Conservation (phyloP, 148 eudicot species). For the Hydrangea macrophylla region DNA sequence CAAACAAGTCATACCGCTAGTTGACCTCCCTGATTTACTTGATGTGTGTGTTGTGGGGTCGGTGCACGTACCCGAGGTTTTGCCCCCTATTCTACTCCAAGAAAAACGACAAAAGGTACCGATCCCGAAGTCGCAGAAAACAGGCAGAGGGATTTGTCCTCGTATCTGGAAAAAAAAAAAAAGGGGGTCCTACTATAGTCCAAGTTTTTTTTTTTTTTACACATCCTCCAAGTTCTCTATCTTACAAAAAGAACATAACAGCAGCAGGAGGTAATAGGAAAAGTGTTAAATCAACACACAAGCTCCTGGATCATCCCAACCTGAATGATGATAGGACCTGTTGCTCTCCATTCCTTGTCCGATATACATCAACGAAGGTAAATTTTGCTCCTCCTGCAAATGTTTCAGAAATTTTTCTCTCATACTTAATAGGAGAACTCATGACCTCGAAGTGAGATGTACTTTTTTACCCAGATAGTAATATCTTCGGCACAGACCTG, state of each 20-base stretch:
- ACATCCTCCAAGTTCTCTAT: slow-evolving; percentile 17
- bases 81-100: too few relatives aligned
- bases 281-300: slow-evolving; percentile 1
- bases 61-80: too few relatives aligned
- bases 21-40: too few relatives aligned
- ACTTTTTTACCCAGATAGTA: slow-evolving; percentile 93
- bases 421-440: slow-evolving; percentile 78
- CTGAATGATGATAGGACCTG: neutral
- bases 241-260: slow-evolving; percentile 29
- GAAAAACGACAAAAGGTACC: too few relatives aligned
- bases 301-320: neutral
- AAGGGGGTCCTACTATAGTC: too few relatives aligned
- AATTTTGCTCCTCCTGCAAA: neutral
- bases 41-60: too few relatives aligned
- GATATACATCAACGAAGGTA: neutral
- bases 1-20: slow-evolving; percentile 14
- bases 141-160: too few relatives aligned
- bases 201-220: too few relatives aligned
- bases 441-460: slow-evolving; percentile 86
- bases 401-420: neutral
- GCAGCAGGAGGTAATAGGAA: slow-evolving; percentile 5
- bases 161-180: too few relatives aligned
- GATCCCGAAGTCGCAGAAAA: too few relatives aligned
- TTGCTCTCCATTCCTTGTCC: neutral
- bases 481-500: slow-evolving; percentile 94